Conservation (phyloP, 169 alveolate species). For the Cryptosporidium andersoni region DNA sequence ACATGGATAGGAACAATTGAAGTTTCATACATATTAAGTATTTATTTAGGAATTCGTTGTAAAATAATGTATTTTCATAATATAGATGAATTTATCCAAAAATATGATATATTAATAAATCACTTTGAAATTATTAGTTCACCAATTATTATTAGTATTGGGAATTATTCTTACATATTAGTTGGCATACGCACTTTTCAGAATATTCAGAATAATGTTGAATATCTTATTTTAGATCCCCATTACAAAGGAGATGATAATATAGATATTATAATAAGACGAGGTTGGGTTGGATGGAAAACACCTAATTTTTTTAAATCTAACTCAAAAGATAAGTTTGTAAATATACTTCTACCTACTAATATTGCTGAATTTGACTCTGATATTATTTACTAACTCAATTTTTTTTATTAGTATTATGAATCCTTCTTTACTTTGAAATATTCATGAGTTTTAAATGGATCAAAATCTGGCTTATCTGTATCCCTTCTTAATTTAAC, state of each 20-base stretch:
- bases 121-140: conserved; percentile 73
- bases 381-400: conserved; percentile 31
- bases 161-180: conserved; percentile 77
- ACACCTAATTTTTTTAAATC: conserved; percentile 75
- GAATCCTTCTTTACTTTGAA: conserved; percentile 32
- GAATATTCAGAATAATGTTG: conserved; percentile 72
- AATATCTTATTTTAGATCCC: conserved; percentile 81
- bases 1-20: conserved; percentile 83
- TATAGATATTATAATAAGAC: conserved; percentile 69
- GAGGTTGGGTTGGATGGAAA: conserved; percentile 79
- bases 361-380: conserved; percentile 72
- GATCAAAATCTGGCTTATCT: conserved; percentile 63
- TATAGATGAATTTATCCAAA: conserved; percentile 74
- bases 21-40: conserved; percentile 76
- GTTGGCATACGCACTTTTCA: conserved; percentile 77
- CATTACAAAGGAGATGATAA: conserved; percentile 78
- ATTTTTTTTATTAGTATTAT: conserved; percentile 7
- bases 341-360: conserved; percentile 76
- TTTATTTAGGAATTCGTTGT: conserved; percentile 75
- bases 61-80: conserved; percentile 74
- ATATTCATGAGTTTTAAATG: conserved; percentile 63
- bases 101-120: conserved; percentile 73
- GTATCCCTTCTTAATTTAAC: conserved; percentile 70
- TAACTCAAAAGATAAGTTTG: conserved; percentile 75
- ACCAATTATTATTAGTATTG: conserved; percentile 79